Conservation (phyloP, 116 monocot genomes). For the Trichopus zeylanicus region DNA sequence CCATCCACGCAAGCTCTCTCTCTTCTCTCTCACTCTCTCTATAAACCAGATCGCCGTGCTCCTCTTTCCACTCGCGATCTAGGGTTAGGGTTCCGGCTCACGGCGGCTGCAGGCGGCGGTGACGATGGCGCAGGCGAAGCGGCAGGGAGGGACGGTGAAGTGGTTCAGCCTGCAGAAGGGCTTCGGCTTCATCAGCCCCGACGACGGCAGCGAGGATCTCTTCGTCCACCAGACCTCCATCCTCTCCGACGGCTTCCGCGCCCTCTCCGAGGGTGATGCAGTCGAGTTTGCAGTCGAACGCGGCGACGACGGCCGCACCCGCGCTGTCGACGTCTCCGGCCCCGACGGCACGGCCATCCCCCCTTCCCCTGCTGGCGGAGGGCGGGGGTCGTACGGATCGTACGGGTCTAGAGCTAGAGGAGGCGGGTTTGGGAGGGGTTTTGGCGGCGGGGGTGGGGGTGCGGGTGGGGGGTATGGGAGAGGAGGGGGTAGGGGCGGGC, state of each 20-base stretch:
- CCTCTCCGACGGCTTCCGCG: constrained; percentile 4
- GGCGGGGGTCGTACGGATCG: neutral
- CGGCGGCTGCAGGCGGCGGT: too few relatives aligned
- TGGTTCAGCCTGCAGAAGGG: constrained; percentile 9
- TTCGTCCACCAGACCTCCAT: constrained; percentile 10
- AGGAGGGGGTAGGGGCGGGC: constrained; percentile 1
- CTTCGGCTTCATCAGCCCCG: constrained; percentile 7
- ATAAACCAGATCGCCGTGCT: too few relatives aligned
- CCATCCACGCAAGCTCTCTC: too few relatives aligned
- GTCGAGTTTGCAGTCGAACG: constrained; percentile 9
- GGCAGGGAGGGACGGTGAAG: neutral
- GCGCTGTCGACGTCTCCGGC: constrained; percentile 6
- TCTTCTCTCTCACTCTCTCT: too few relatives aligned
- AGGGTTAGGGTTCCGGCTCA: constrained; percentile 1
- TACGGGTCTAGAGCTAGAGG: neutral
- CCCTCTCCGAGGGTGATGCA: constrained; percentile 1
- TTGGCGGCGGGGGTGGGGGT: neutral
- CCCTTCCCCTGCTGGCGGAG: neutral
- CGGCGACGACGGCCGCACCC: constrained; percentile 6
- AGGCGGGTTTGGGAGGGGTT: neutral
- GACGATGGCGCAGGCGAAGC: constrained; percentile 2
- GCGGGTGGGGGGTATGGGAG: neutral
- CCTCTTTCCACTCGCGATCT: neutral
- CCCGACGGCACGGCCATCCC: constrained; percentile 1
- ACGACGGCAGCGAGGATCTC: constrained; percentile 7